phyloP scores from a whole-genome alignment of 129 eudicot genomes.

The Daucus carota region DH1_v3.0 NC_030381.2:19507001-19507500 shows the following conservation, averaged over 20 bases:
- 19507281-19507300: no score
- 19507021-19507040: conserved; percentile 40
- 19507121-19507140: conserved; percentile 39
- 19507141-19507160: conserved; percentile 58
- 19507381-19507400: not conserved
- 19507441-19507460: not conserved
- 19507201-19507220: not conserved
- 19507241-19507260: not conserved
- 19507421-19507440: not conserved
- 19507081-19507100: conserved; percentile 3
- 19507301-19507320: no score
- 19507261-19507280: no score
- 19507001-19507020: conserved; percentile 56
- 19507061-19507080: conserved; percentile 43
- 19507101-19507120: conserved; percentile 45
- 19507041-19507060: conserved; percentile 20
- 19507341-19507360: not conserved
- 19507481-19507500: not conserved
- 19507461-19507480: not conserved
- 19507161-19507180: conserved; percentile 7
- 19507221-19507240: not conserved
- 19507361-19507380: not conserved
- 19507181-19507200: not conserved
- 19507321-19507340: not conserved
- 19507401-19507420: not conserved